Evolutionary conservation across 192 early-diverging fungal genomes (phyloP), one percentile per base, ranked within the genome.

Genomic region (Backusella tarrabulga): DNA sequence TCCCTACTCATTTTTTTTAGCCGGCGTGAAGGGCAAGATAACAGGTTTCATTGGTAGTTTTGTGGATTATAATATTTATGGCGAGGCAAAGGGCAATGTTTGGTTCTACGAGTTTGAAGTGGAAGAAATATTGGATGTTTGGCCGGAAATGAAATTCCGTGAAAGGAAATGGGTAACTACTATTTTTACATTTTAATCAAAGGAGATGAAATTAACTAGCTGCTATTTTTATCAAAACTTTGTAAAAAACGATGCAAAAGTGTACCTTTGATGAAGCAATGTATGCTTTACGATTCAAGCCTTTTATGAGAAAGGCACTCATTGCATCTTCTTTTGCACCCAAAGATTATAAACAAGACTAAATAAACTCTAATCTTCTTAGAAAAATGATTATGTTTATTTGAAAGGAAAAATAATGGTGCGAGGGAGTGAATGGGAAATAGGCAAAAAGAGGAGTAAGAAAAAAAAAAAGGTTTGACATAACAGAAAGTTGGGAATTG

Each of bases 41-140:
- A 81, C 77, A 14, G 72, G 74, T 5, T 73, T 79, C 11, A 34
- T 90, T 17, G 89, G 89, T 17, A 83, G 79, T 32, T 90, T 74
- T 34, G 81, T 86, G 42, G 80, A 87, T 67, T 74, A 76, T 67
- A 44, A 79, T 34, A 80, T 81, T 17, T 54, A 83, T 81, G 74
- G 72, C 34, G 9, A 12, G 79, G 44, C 68, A 79, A 52, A 87
- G 72, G 38, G 78, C n/a, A 17, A 77, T 68, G 74, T 88, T 79
- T 82, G 74, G 77, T 74, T 90, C 80, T 84, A 83, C 76, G 89
- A 89, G 69, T 82, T 90, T 81, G 81, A 89, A 41, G 88, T 90
- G 4, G 75, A 85, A 9, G 77, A 79, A 41, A 76, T 88, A 44
- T 77, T 85, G 56, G 83, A 87, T 9, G 63, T 50, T 12, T 90